Evolutionary conservation across 108 stramenopile species (phyloP), one percentile per base, ranked within the genome.

Genomic region (Skeletonema grethae): DNA sequence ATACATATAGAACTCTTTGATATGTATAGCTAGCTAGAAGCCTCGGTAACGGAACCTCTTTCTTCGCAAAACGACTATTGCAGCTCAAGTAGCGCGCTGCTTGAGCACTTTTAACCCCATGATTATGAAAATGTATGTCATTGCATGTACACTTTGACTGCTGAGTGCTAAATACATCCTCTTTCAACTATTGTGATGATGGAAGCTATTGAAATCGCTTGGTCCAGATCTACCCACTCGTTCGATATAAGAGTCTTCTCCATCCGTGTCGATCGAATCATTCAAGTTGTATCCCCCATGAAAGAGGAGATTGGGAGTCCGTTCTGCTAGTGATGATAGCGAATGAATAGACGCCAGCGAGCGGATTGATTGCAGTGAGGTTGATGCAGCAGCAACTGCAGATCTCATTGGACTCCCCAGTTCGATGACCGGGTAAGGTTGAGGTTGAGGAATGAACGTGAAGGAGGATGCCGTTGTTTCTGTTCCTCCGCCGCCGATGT

Each of bases 361-460:
- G 6, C 69, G 70, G 45, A 78, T 78, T 4, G 77, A 78, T 61
- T 72, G 70, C 1, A 78, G 65, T 5, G 77, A 78, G 5, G 70
- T 57, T 4, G 77, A 78, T 63, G 77, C 70, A 31, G 77, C 77
- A n/a, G 63, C 57, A n/a, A 72, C 77, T n/a, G 65, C 71, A 9
- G 56, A 70, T 61, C 70, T 53, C 77, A 78, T 61, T n/a, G 65
- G 74, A 30, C 56, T 38, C 35, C 67, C 18, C 15, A 38, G 39
- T 29, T 64, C 16, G 39, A 25, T 43, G 41, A 39, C 5, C 13
- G 16, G 28, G 63, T 39, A 25, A 45, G 61, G 61, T 36, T 28
- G 25, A 28, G 25, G 25, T 28, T 20, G 59, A 43, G 41, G 13
- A 29, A 31, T 31, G 5, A 45, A 32, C 61, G 29, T 29, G 0